phyloP scores from a whole-genome alignment of 2,329 filamentous ascomycete genomes.

The Hypoxylon sp. region DNA sequence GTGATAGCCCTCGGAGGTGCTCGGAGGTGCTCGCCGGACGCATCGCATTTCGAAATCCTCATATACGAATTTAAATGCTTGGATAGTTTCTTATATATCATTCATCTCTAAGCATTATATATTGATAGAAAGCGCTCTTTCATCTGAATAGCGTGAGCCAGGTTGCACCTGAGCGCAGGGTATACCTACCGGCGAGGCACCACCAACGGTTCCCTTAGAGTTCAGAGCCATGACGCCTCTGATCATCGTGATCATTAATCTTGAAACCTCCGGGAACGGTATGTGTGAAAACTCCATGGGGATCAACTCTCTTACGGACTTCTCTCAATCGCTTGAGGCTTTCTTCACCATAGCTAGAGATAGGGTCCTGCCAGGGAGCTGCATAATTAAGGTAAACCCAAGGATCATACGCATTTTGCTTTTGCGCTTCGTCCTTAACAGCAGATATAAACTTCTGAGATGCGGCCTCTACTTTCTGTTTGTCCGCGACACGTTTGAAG shows the following conservation, averaged over 20 bases:
- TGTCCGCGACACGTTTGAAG: not conserved
- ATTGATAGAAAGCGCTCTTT: too few species aligned
- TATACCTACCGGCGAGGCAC: too few species aligned
- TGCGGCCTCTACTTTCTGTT: slow-evolving; percentile 10
- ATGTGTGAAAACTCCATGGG: slow-evolving; percentile 29
- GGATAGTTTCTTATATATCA: too few species aligned
- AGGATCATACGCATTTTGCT: slow-evolving; percentile 34
- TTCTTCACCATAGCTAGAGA: slow-evolving; percentile 37
- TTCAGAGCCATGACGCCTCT: not conserved
- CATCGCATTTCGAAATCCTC: too few species aligned
- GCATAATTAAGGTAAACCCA: slow-evolving; percentile 43
- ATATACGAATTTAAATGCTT: too few species aligned
- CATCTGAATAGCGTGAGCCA: too few species aligned
- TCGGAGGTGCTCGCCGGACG: too few species aligned
- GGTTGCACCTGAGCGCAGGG: too few species aligned
- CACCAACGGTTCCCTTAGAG: not conserved
- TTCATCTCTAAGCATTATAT: too few species aligned
- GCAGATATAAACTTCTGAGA: slow-evolving; percentile 14
- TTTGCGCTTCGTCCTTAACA: slow-evolving; percentile 22
- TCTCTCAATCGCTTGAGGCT: slow-evolving; percentile 24
- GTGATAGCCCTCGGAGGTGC: too few species aligned
- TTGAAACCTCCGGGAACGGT: slow-evolving; percentile 41
- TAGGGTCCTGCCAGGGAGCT: slow-evolving; percentile 35
- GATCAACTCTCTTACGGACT: slow-evolving; percentile 29
- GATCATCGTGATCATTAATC: slow-evolving; percentile 9